Evolutionary conservation across 2,329 filamentous ascomycete species (phyloP), one percentile per base, ranked within the genome.

Genomic region (Curvularia eragrostidis): DNA sequence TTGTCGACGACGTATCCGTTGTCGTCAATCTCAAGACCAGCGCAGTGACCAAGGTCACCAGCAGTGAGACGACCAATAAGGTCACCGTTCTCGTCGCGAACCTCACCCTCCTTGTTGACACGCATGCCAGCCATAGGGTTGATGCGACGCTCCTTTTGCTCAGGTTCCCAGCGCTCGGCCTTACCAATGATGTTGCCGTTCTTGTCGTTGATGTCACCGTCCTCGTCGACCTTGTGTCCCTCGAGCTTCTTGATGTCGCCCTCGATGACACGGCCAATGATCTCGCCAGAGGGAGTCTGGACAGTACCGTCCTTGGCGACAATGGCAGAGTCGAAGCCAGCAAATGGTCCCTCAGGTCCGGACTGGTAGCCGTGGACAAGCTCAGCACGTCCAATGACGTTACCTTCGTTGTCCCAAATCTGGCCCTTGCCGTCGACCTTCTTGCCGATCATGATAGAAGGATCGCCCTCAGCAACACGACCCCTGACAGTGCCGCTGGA

Each of bases 341-440:
- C 84, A 73, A 88, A 88, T 2, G 83, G 80, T 12, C 85, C 85
- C 64, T 87, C 85, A 3, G 83, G 77, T 59, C 79, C 67, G 34
- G 72, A 77, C 48, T 83, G 78, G 21, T 76, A 78, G 15, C 84
- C 85, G 19, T 82, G 80, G 50, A 83, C 82, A 47, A 87, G 80
- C 71, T 87, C 84, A 48, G 82, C 85, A 49, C 79, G 78, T 23
- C 85, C 85, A 62, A 88, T 82, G 61, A 88, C 81, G 61, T 87
- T 85, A 55, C 85, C 85, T 59, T 83, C 79, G 61, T 87, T 85
- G 70, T 85, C 84, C 85, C 85, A 88, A 72, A 88, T 85, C 70
- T 88, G 84, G 44, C 85, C 85, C 73, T 86, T 74, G 48, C 84
- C 84, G 58, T 87, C 85, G 47, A 87, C 85, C 79, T 85, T 87